A percentile compares a stretch with the other conserved stretches of the same genome.
Conservation (phyloP, 495 filamentous ascomycete species). For the Usnea hakonensis region DNA sequence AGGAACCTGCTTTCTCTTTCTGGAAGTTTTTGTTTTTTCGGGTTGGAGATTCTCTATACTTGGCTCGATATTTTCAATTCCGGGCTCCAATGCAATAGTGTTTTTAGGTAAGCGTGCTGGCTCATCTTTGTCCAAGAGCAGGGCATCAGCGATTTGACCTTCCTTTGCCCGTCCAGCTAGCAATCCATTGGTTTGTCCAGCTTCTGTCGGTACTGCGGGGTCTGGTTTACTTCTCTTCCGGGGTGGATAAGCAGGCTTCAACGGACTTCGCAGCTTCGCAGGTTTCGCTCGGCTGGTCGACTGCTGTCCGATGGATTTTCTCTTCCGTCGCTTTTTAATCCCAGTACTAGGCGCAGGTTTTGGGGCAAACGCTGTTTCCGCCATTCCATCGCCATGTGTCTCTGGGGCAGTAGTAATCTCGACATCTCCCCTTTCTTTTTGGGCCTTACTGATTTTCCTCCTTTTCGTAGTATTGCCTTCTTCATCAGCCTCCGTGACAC, state of each 20-base stretch:
- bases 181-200: not conserved
- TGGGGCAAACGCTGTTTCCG: not conserved
- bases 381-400: constrained; percentile 1
- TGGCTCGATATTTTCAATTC: not conserved
- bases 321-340: constrained; percentile 22
- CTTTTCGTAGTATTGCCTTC: not conserved
- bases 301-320: constrained; percentile 23
- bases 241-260: not conserved
- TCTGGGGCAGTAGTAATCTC: not conserved
- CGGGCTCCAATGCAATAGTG: not conserved
- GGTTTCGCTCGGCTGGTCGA: constrained; percentile 10
- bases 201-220: not conserved
- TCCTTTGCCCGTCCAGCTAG: not conserved
- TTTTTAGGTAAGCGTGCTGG: not conserved
- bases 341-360: constrained; percentile 2
- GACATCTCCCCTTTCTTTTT: not conserved
- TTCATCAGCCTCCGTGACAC: not conserved
- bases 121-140: not conserved
- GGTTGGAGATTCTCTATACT: not conserved
- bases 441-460: constrained; percentile 1
- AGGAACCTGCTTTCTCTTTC: constrained; percentile 4
- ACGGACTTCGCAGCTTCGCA: not conserved
- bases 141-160: not conserved
- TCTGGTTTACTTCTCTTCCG: not conserved
- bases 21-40: not conserved